Conservation (phyloP, 1,139 yeast genomes). For the Protomyces arabidopsidicola region DNA sequence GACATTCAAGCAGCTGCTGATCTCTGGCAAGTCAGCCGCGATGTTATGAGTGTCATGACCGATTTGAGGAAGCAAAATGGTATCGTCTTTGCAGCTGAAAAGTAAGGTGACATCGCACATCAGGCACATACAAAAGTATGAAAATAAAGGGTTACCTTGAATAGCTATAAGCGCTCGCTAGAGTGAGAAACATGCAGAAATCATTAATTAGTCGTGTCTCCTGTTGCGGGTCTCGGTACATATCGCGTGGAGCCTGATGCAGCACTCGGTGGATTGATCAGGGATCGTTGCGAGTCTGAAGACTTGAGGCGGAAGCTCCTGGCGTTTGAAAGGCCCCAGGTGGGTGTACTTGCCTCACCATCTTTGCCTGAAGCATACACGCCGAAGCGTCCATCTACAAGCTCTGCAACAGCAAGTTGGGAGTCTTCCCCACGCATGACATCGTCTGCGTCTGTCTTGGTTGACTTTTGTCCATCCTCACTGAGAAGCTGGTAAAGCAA, state of each 20-base stretch:
- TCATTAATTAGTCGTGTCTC: background rate
- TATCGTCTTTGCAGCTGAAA: constrained; percentile 13
- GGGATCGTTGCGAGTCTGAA: background rate
- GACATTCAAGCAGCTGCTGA: constrained; percentile 4
- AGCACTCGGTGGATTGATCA: background rate
- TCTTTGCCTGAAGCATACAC: background rate
- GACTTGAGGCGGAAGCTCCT: background rate
- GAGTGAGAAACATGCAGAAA: no score
- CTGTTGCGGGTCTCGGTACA: background rate
- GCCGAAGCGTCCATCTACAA: background rate
- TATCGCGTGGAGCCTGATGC: background rate
- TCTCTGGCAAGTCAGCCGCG: constrained; percentile 3
- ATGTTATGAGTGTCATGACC: constrained; percentile 6
- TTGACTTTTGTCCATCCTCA: constrained; percentile 1
- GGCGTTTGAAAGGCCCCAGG: background rate
- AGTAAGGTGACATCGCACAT: background rate
- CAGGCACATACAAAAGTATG: no score
- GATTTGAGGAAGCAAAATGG: constrained; percentile 4
- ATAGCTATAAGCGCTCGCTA: no score
- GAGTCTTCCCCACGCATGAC: constrained; percentile 4
- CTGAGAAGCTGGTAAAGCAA: constrained; percentile 5
- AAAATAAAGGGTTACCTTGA: no score
- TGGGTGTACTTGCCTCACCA: background rate
- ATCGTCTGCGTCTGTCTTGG: constrained; percentile 2
- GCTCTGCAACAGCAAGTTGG: background rate